Evolutionary conservation across 2,329 filamentous ascomycete species (phyloP).

Genomic region (Claviceps sp.): DNA sequence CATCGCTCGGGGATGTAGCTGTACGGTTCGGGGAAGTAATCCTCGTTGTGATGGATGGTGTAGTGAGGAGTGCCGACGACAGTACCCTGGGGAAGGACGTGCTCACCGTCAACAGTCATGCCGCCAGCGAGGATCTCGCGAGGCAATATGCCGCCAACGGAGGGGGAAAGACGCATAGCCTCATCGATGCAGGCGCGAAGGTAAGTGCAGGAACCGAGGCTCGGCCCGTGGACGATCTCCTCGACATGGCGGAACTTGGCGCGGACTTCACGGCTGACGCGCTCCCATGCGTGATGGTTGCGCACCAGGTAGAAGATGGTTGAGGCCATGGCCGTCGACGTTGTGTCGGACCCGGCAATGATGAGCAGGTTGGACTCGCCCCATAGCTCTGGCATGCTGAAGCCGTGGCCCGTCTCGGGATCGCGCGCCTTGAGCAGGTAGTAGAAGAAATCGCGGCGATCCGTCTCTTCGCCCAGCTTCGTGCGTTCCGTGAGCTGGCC

Average conservation of each 20-base stretch:
- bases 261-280: conserved; percentile 38
- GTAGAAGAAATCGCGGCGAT: conserved; percentile 64
- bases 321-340: conserved; percentile 52
- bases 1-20: conserved; percentile 51
- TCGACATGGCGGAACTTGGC: conserved; percentile 35
- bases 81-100: conserved; percentile 41
- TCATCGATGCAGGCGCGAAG: conserved; percentile 52
- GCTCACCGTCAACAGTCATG: conserved; percentile 35
- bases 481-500: conserved; percentile 53
- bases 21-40: conserved; percentile 48
- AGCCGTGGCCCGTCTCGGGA: conserved; percentile 54
- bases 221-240: conserved; percentile 39
- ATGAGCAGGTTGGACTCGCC: conserved; percentile 58
- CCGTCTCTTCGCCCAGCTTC: conserved; percentile 49
- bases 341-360: conserved; percentile 60
- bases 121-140: conserved; percentile 45
- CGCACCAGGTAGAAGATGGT: conserved; percentile 50
- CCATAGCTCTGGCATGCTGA: conserved; percentile 54
- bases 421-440: conserved; percentile 59
- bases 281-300: conserved; percentile 31
- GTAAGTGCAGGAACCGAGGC: conserved; percentile 39
- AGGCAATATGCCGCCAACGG: conserved; percentile 45
- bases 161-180: conserved; percentile 49
- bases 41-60: conserved; percentile 52
- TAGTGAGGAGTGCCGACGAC: conserved; percentile 55